Percentiles rank a stretch among this genome's conserved stretches.
Evolutionary conservation across 345 rosid species (phyloP).

Genomic region (Tarenaya hassleriana): DNA sequence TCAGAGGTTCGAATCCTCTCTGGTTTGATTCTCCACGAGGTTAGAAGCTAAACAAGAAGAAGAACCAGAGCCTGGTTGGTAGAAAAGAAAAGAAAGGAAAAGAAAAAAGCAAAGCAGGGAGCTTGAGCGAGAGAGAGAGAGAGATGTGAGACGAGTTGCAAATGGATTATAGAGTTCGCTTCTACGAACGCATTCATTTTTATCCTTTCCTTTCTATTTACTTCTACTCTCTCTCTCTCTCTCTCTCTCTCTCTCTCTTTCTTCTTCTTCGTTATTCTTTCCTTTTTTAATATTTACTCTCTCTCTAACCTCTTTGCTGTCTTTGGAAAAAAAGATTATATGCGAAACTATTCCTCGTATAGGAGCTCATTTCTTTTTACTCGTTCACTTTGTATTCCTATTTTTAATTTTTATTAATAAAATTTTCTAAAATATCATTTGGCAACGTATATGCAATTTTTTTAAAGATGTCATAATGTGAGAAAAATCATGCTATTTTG

Average conservation of each 20-base stretch:
- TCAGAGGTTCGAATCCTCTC: constrained; percentile 14
- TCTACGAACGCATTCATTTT: constrained; percentile 43
- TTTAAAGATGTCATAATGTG: too few relatives aligned
- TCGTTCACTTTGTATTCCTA: neutral
- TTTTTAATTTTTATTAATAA: neutral
- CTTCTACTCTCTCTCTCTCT: constrained; percentile 25
- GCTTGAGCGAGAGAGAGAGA: constrained; percentile 37
- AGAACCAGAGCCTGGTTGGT: constrained; percentile 31
- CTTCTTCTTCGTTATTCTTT: constrained; percentile 9
- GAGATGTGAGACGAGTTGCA: neutral
- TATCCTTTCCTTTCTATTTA: constrained; percentile 26
- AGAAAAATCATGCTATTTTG: too few relatives aligned
- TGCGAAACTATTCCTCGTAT: constrained; percentile 29
- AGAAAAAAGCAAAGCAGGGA: constrained; percentile 14
- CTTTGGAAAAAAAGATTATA: constrained; percentile 27
- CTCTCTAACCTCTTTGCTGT: constrained; percentile 48
- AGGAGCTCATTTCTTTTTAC: constrained; percentile 21
- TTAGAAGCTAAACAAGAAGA: constrained; percentile 34
- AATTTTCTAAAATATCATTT: too few relatives aligned
- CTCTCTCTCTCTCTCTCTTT: constrained; percentile 23
- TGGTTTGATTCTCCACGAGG: constrained; percentile 34
- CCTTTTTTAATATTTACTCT: constrained; percentile 16
- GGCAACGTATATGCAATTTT: too few relatives aligned
- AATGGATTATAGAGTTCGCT: constrained; percentile 29
- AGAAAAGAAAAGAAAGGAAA: constrained; percentile 17